phyloP scores from a whole-genome alignment of 202 grass and related monocot species.

The Eragrostis tef region DNA sequence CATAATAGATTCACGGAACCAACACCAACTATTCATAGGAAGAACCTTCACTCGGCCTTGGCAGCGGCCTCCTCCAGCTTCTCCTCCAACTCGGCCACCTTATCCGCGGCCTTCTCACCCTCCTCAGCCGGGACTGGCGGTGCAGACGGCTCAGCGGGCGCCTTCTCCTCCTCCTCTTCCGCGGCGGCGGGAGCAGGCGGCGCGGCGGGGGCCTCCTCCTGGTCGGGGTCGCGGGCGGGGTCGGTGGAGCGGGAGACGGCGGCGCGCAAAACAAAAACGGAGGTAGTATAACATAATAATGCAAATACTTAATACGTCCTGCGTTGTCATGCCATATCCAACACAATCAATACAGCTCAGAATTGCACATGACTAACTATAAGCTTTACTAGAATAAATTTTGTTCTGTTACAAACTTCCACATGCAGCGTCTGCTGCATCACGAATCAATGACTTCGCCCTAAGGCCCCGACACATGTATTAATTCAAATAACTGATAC shows the following conservation, averaged over 20 bases:
- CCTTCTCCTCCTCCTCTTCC: conserved; percentile 36
- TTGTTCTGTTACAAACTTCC: conserved; percentile 1
- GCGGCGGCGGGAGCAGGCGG: neutral
- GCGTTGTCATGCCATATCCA: neutral
- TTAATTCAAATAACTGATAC: neutral
- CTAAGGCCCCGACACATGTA: neutral
- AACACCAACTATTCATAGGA: conserved; percentile 44
- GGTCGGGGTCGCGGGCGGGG: conserved; percentile 66
- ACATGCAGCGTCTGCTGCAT: neutral
- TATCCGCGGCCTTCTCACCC: conserved; percentile 38
- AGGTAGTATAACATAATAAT: neutral
- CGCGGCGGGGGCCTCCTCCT: conserved; percentile 35
- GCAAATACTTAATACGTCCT: neutral
- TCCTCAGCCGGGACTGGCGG: conserved; percentile 34
- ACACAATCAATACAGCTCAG: neutral
- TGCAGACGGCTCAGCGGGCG: conserved; percentile 45
- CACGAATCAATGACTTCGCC: neutral
- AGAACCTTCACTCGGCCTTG: conserved; percentile 53
- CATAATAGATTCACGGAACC: conserved; percentile 38
- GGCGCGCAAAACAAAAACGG: conserved; percentile 39
- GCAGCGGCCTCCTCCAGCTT: neutral
- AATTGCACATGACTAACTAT: neutral
- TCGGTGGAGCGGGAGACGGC: conserved; percentile 65
- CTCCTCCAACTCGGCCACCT: conserved; percentile 31
- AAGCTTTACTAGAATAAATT: conserved; percentile 1